These are phyloP conservation scores for Suillus fuscotomentosus DNA, from an alignment of 768 basidiomycete species.

Conservation along the genomic window DNA sequence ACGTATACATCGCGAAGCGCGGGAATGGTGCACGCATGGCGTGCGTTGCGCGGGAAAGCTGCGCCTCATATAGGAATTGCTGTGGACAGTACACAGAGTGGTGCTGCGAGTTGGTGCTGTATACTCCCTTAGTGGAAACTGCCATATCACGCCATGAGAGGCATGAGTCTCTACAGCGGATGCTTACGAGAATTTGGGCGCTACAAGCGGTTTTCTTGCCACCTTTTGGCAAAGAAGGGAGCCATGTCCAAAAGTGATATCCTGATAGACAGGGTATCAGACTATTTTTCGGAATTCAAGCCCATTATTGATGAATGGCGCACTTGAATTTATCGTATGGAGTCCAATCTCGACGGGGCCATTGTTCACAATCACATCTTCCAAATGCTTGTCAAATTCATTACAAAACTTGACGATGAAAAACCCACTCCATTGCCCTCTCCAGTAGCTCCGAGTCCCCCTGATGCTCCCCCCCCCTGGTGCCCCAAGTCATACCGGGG, in stretches of 20 bases:
- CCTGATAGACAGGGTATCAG: not conserved
- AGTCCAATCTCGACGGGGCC: not conserved
- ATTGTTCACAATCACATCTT: not conserved
- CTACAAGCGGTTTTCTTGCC: not conserved
- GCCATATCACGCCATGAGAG: too few species aligned
- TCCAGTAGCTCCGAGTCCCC: too few species aligned
- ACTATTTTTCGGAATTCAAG: not conserved
- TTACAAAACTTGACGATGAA: not conserved
- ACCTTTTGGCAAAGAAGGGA: not conserved
- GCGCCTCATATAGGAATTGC: too few species aligned
- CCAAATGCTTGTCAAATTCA: not conserved
- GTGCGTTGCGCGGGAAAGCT: too few species aligned
- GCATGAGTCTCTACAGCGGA: too few species aligned
- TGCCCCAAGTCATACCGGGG: too few species aligned
- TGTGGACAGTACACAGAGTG: too few species aligned
- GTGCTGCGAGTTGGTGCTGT: too few species aligned
- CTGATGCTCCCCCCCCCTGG: too few species aligned
- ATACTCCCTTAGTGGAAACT: too few species aligned
- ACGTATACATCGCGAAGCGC: too few species aligned
- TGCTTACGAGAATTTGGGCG: not conserved
- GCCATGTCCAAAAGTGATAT: not conserved
- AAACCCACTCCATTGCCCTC: not conserved
- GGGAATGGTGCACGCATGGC: too few species aligned
- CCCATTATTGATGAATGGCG: not conserved
- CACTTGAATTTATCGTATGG: accelerated